Percentiles rank a stretch among this genome's conserved stretches.
Conservation (phyloP, 2,329 filamentous ascomycete genomes). For the Paraphoma chrysanthemicola region DNA sequence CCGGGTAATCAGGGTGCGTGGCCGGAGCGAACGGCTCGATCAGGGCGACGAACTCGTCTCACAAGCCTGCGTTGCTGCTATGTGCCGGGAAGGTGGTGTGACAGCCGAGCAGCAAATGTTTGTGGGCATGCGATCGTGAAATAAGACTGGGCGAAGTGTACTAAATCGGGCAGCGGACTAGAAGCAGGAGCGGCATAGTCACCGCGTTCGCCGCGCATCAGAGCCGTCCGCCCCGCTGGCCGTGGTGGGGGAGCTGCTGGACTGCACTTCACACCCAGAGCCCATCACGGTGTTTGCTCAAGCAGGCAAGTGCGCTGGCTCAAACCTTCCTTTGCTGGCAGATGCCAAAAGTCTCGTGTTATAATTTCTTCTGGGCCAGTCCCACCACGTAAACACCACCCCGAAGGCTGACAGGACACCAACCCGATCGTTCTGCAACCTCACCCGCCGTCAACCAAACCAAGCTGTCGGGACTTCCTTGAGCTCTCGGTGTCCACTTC, state of each 20-base stretch:
- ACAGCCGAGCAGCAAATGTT: background rate
- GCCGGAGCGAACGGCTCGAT: conserved; percentile 1
- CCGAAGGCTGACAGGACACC: conserved; percentile 13
- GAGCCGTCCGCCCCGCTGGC: conserved; percentile 13
- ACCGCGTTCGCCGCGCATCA: conserved; percentile 6
- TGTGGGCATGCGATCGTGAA: background rate
- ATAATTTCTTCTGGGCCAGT: background rate
- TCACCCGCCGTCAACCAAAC: conserved; percentile 25
- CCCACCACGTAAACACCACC: conserved; percentile 6
- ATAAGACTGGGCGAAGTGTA: background rate
- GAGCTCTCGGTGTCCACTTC: conserved; percentile 28
- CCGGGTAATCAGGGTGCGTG: background rate
- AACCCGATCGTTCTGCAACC: conserved; percentile 31
- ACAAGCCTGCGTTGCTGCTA: conserved; percentile 2
- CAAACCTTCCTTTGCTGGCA: background rate
- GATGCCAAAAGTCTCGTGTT: background rate
- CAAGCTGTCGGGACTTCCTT: conserved; percentile 31
- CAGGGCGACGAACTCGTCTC: conserved; percentile 15
- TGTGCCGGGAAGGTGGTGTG: conserved; percentile 3
- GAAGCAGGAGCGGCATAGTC: conserved; percentile 9
- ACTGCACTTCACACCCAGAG: conserved; percentile 10
- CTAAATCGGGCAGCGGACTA: conserved; percentile 1
- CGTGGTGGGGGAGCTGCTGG: conserved; percentile 18
- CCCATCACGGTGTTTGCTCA: conserved; percentile 21
- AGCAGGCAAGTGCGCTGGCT: background rate